Evolutionary conservation across 1,139 yeast species (phyloP).

Genomic region (Blastobotrys ciferrii): DNA sequence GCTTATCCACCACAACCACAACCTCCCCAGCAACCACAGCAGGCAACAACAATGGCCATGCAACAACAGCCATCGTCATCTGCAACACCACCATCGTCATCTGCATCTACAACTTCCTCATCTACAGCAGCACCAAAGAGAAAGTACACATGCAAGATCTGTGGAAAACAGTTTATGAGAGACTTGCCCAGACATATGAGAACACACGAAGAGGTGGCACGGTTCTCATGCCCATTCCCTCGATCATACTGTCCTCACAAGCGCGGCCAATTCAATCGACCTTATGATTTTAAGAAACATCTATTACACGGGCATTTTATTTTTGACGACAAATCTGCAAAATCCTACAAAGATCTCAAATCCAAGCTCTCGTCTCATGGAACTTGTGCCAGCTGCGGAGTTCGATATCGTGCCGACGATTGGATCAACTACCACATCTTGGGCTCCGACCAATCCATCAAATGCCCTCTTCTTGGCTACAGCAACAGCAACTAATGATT

Average conservation of each 20-base stretch:
- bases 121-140: conserved; percentile 17
- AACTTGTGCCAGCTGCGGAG: conserved; percentile 54
- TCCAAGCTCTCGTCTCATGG: conserved; percentile 56
- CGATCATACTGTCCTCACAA: conserved; percentile 56
- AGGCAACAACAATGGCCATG: not conserved
- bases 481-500: not conserved
- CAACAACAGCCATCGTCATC: conserved; percentile 16
- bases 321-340: conserved; percentile 48
- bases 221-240: conserved; percentile 62
- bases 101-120: conserved; percentile 7
- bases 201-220: conserved; percentile 57
- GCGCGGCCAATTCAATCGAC: conserved; percentile 63
- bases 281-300: conserved; percentile 69
- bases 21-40: conserved; percentile 6
- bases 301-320: conserved; percentile 59
- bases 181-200: conserved; percentile 66
- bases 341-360: conserved; percentile 50
- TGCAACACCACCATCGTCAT: conserved; percentile 8
- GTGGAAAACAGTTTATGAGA: conserved; percentile 56
- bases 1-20: not conserved
- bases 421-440: conserved; percentile 62
- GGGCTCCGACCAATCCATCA: conserved; percentile 24
- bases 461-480: not conserved
- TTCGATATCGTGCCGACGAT: conserved; percentile 46
- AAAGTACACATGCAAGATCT: conserved; percentile 48